phyloP scores from a whole-genome alignment of 805 yeast genomes.

The Ogataea ramenticola region DNA sequence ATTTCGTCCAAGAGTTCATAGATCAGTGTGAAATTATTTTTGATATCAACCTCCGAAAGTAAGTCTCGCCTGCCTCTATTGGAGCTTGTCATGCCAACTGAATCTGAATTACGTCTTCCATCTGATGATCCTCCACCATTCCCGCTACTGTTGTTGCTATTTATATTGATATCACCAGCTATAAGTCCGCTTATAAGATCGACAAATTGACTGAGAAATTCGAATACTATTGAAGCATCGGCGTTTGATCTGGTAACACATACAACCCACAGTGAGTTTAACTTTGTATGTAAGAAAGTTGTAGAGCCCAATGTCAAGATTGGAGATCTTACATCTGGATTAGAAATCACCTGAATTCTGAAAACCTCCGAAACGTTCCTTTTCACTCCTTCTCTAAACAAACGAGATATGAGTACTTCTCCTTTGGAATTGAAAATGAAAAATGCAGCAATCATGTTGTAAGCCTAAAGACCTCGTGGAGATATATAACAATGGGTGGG shows the following conservation, averaged over 20 bases:
- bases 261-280: constrained; percentile 64
- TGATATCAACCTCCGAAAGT: constrained; percentile 39
- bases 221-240: constrained; percentile 75
- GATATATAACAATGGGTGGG: no score
- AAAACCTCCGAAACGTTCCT: constrained; percentile 81
- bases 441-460: constrained; percentile 78
- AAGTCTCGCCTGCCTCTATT: not conserved
- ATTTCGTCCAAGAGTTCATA: constrained; percentile 76
- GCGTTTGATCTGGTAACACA: constrained; percentile 87
- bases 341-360: constrained; percentile 82
- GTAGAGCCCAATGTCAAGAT: constrained; percentile 87
- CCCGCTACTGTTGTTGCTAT: not conserved
- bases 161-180: constrained; percentile 1
- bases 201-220: constrained; percentile 62
- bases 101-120: not conserved
- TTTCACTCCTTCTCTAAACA: constrained; percentile 69
- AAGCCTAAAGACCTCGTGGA: not conserved
- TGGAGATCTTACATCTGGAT: constrained; percentile 57
- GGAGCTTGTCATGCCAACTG: not conserved
- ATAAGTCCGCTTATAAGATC: constrained; percentile 7
- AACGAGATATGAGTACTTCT: constrained; percentile 70
- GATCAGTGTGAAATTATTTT: constrained; percentile 58
- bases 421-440: constrained; percentile 75
- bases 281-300: constrained; percentile 71
- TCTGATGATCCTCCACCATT: not conserved